phyloP scores from a whole-genome alignment of 257 asterid species.

The Solanum rostratum region DNA sequence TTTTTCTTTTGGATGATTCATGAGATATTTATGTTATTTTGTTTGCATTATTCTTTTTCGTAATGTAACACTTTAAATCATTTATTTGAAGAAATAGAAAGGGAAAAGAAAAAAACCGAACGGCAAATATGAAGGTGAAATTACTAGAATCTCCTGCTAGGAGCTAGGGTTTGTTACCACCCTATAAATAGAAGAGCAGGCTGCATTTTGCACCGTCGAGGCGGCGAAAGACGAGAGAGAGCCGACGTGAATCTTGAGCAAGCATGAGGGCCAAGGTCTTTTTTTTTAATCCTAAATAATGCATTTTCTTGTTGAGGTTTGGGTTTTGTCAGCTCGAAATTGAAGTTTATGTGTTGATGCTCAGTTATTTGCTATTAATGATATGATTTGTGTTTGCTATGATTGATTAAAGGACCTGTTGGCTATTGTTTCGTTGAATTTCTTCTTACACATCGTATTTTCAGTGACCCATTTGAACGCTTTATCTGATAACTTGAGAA shows the following conservation, averaged over 20 bases:
- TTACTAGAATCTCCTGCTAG: not conserved
- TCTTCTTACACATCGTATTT: not conserved
- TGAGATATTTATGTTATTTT: not conserved
- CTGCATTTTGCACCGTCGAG: not conserved
- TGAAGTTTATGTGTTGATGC: not conserved
- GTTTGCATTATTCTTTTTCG: not conserved
- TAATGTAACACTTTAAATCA: not conserved
- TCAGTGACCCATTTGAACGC: not conserved
- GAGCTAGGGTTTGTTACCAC: slow-evolving; percentile 6
- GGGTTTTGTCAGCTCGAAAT: not conserved
- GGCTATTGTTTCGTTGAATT: not conserved
- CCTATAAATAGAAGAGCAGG: not conserved
- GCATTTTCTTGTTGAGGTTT: not conserved
- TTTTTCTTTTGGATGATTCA: not conserved
- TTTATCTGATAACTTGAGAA: not conserved
- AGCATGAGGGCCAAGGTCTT: slow-evolving; percentile 17
- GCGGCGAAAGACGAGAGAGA: not conserved
- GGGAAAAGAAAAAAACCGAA: not conserved
- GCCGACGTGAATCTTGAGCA: not conserved
- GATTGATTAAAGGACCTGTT: not conserved
- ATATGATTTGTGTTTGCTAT: not conserved
- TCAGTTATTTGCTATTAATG: not conserved
- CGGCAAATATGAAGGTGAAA: not conserved
- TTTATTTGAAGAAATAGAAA: not conserved
- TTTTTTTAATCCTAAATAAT: not conserved